Evolutionary conservation across 768 basidiomycete species (phyloP).

Genomic region (Pleurotus cornucopiae): DNA sequence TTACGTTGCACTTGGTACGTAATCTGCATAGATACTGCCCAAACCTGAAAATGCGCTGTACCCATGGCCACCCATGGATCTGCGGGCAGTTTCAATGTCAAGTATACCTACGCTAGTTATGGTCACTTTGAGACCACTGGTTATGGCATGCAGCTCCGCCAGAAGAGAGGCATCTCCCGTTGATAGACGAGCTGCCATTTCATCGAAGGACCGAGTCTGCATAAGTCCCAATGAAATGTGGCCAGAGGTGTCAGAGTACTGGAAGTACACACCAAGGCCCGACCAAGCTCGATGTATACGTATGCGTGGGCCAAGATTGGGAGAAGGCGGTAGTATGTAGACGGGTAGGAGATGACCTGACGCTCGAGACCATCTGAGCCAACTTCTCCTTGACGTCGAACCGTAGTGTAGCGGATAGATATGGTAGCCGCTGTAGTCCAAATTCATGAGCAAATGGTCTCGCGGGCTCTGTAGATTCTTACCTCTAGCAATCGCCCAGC

Average conservation of each 20-base stretch:
- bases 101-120: conserved; percentile 46
- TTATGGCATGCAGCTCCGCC: conserved; percentile 69
- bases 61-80: conserved; percentile 76
- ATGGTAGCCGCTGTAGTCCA: conserved; percentile 46
- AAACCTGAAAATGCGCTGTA: conserved; percentile 68
- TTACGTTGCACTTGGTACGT: conserved; percentile 61
- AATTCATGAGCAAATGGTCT: background rate
- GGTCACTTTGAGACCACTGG: conserved; percentile 65
- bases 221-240: background rate
- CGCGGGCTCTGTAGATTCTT: background rate
- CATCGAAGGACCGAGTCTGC: conserved; percentile 47
- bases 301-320: conserved; percentile 68
- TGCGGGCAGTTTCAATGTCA: conserved; percentile 62
- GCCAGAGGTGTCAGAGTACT: background rate
- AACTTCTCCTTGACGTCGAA: conserved; percentile 62
- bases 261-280: conserved; percentile 42
- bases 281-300: conserved; percentile 63
- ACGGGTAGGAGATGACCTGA: conserved; percentile 71
- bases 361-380: conserved; percentile 52
- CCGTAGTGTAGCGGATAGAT: conserved; percentile 67
- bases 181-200: conserved; percentile 44
- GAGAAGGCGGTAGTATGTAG: conserved; percentile 66
- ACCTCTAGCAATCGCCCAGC: conserved; percentile 69
- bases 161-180: conserved; percentile 57
- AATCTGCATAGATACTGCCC: conserved; percentile 60